Conservation (phyloP, 2,329 filamentous ascomycete genomes). For the Seiridium unicorne region DNA sequence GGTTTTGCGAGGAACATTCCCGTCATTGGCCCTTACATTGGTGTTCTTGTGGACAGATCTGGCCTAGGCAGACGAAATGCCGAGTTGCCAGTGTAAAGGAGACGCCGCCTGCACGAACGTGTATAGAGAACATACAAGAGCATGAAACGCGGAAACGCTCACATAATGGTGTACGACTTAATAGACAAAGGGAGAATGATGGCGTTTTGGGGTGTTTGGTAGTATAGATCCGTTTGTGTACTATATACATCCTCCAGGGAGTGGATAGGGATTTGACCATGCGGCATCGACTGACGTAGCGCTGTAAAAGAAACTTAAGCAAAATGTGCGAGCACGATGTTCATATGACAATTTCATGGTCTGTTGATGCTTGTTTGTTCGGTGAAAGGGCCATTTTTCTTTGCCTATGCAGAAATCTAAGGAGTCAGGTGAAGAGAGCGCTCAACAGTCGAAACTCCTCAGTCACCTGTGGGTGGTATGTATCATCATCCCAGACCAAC, state of each 20-base stretch:
- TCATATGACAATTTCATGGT: too few relatives aligned
- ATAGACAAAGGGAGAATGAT: not conserved
- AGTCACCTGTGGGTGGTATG: conserved; percentile 13
- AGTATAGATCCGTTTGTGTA: conserved; percentile 8
- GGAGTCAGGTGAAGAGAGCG: conserved; percentile 16
- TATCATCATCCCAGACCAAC: conserved; percentile 18
- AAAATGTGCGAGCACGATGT: too few relatives aligned
- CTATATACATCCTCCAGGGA: not conserved
- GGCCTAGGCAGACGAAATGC: conserved; percentile 69
- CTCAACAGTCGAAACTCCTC: conserved; percentile 11
- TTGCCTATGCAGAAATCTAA: conserved; percentile 33
- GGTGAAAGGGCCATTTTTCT: conserved; percentile 13
- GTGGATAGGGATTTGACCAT: not conserved
- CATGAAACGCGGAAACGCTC: not conserved
- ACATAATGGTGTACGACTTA: not conserved
- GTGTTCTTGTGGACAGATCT: conserved; percentile 67
- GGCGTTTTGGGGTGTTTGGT: not conserved
- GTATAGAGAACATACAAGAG: too few relatives aligned
- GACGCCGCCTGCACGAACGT: not conserved
- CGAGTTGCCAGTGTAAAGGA: conserved; percentile 71
- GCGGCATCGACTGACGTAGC: too few relatives aligned
- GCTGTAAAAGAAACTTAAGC: too few relatives aligned
- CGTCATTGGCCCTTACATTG: conserved; percentile 83
- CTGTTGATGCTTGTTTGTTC: not conserved
- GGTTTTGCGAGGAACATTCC: conserved; percentile 84